Evolutionary conservation across 2,329 filamentous ascomycete species (phyloP).

Genomic region (Aspergillus ustus): DNA sequence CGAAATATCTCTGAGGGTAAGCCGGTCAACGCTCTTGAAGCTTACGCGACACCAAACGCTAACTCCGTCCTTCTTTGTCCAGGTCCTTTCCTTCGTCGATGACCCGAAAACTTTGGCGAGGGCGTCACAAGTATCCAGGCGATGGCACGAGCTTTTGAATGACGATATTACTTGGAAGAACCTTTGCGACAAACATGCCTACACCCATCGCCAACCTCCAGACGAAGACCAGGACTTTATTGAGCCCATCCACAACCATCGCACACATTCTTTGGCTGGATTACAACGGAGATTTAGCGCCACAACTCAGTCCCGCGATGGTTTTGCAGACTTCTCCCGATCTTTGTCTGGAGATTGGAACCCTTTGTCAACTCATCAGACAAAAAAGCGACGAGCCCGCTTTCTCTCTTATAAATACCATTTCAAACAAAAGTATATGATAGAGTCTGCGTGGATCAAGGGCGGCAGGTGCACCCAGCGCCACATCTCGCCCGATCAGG

Average conservation of each 20-base stretch:
- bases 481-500: constrained; percentile 94
- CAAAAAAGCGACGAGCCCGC: constrained; percentile 59
- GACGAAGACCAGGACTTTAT: constrained; percentile 46
- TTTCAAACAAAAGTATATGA: constrained; percentile 96
- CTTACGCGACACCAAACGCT: constrained; percentile 9
- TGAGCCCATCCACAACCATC: constrained; percentile 39
- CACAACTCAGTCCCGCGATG: constrained; percentile 48
- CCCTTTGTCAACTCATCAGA: constrained; percentile 35
- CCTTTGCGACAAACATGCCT: constrained; percentile 93
- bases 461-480: constrained; percentile 82
- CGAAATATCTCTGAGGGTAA: constrained; percentile 85
- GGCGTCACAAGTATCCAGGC: constrained; percentile 91
- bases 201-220: constrained; percentile 73
- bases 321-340: constrained; percentile 52
- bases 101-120: constrained; percentile 92
- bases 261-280: constrained; percentile 26
- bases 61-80: constrained; percentile 17
- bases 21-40: constrained; percentile 32
- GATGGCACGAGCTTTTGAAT: constrained; percentile 90
- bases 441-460: constrained; percentile 94
- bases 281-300: constrained; percentile 33
- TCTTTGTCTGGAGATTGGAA: constrained; percentile 40
- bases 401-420: constrained; percentile 90
- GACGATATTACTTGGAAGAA: constrained; percentile 99
- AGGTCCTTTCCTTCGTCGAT: constrained; percentile 96